Evolutionary conservation across 2,329 filamentous ascomycete genomes (phyloP), one percentile per base, ranked within the genome.

Genomic region (Xylaria sp.): DNA sequence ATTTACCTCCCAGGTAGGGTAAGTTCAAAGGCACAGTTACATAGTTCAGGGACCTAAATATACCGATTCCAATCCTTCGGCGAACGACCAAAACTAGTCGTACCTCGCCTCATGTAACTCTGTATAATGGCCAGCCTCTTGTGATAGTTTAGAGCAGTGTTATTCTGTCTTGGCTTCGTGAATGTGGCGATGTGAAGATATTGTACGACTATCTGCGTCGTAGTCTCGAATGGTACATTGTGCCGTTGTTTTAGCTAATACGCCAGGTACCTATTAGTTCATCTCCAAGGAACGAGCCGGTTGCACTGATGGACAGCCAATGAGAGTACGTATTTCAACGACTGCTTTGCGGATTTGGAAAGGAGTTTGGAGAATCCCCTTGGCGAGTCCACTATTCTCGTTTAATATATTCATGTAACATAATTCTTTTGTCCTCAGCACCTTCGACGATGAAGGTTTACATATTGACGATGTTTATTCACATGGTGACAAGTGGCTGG

Each of bases 281-380:
- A 28, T 13, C 34, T 20, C 28, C 52, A 28, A 56, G 10, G 37
- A 52, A 23, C 34, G 1, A 20, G 39, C 18, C 41, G 55, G 41
- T 50, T 37, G n/a, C 12, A 31, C 15, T 44, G 23, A 41, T 6
- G 3, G 46, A 9, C 13, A 51, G 18, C 66, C 66, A 68, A 68
- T 65, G 56, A 51, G 62, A 51, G 31, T 3, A 28, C 50, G 25
- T 13, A 50, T 48, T 60, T 65, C 31, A 13, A 68, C 66, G 12
- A 65, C 61, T 25, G 28, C 3, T 51, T 60, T 37, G 61, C 62
- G 57, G 18, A 65, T 68, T 46, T 52, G 66, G 62, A 51, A 65
- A 68, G 51, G 46, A n/a, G 54, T 41, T 23, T 23, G 5, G 18
- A 23, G 4, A 15, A 41, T 12, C 3, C 3, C 34, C 63, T 66